These are phyloP conservation scores for Trypanosoma theileri DNA, from an alignment of 208 protist genomes.

Conservation along the genomic window DNA sequence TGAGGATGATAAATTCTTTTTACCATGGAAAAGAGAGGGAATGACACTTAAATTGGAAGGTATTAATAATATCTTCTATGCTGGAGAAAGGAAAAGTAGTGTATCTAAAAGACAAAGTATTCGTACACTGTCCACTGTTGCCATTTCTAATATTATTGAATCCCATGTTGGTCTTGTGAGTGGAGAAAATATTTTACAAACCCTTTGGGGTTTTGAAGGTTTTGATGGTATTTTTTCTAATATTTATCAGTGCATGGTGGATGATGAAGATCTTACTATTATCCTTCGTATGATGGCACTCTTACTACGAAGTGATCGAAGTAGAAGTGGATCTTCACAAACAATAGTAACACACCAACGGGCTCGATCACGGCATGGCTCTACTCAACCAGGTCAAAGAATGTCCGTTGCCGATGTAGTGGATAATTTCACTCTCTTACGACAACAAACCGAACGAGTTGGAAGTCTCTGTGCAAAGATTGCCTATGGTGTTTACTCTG, in stretches of 20 bases:
- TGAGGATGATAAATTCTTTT: constrained; percentile 1
- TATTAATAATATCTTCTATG: not conserved
- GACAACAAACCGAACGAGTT: not conserved
- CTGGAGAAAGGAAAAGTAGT: not conserved
- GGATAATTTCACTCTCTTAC: not conserved
- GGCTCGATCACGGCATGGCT: not conserved
- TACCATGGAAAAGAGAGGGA: constrained; percentile 26
- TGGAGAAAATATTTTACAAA: not conserved
- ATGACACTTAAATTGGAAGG: constrained; percentile 14
- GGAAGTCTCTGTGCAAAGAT: constrained; percentile 18
- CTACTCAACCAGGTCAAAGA: not conserved
- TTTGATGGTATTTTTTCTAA: not conserved
- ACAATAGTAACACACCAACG: too few relatives aligned
- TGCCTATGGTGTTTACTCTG: constrained; percentile 24
- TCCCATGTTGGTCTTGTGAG: constrained; percentile 24
- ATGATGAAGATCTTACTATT: constrained; percentile 23
- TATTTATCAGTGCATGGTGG: not conserved
- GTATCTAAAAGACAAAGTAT: not conserved
- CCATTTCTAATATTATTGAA: constrained; percentile 25
- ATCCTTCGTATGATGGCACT: constrained; percentile 23
- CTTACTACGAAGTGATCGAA: not conserved
- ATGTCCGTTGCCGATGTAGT: not conserved
- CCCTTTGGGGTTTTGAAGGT: constrained; percentile 2
- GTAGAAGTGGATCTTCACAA: too few relatives aligned
- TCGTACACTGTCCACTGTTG: not conserved